These are phyloP conservation scores for Scedosporium boydii DNA, from an alignment of 2,329 filamentous ascomycete genomes.

Conservation along the genomic window DNA sequence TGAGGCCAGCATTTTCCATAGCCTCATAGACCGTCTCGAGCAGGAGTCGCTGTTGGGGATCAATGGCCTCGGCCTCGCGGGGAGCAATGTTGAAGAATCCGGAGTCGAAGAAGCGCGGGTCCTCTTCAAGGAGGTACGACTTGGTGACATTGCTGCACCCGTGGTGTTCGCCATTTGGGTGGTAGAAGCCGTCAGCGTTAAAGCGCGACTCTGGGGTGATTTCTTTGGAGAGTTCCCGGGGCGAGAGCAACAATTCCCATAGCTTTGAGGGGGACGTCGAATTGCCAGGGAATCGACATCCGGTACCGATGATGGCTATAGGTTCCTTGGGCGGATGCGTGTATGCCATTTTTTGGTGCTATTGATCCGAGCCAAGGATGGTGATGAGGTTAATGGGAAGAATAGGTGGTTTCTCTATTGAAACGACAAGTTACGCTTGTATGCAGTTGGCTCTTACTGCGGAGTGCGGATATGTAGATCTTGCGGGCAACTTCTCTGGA, in stretches of 20 bases:
- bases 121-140: slow-evolving; percentile 18
- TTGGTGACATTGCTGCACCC: slow-evolving; percentile 7
- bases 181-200: slow-evolving; percentile 23
- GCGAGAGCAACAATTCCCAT: slow-evolving; percentile 27
- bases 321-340: slow-evolving; percentile 14
- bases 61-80: slow-evolving; percentile 15
- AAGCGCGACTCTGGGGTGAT: slow-evolving; percentile 37
- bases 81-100: slow-evolving; percentile 15
- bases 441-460: no score
- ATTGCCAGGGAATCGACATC: slow-evolving; percentile 34
- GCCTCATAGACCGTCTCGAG: slow-evolving; percentile 18
- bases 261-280: slow-evolving; percentile 31
- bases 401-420: no score
- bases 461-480: no score
- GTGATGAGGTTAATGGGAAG: no score
- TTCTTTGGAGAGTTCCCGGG: slow-evolving; percentile 21
- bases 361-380: no score
- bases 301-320: slow-evolving; percentile 37
- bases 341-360: no score
- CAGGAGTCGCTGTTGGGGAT: slow-evolving; percentile 18
- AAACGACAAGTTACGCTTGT: no score
- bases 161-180: slow-evolving; percentile 14
- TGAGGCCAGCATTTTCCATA: slow-evolving; percentile 21
- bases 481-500: no score
- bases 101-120: slow-evolving; percentile 16